These are phyloP conservation scores for Baorangia bicolor DNA, from an alignment of 768 basidiomycete genomes.

Conservation along the genomic window DNA sequence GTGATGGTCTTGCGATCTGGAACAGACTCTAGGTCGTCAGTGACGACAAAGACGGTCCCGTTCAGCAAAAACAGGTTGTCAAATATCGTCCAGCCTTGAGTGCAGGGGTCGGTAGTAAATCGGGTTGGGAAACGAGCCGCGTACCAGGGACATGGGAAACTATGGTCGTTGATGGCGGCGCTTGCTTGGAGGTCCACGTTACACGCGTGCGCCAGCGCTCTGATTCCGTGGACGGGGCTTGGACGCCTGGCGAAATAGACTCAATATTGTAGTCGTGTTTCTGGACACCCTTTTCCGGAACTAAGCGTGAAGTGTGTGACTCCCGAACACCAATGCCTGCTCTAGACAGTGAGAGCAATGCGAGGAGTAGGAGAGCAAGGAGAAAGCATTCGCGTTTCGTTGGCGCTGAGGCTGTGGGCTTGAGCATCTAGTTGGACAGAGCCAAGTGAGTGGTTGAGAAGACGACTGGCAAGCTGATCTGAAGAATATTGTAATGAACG, in stretches of 20 bases:
- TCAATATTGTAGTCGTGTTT: not conserved
- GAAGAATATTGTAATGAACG: not conserved
- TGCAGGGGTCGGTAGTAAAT: not conserved
- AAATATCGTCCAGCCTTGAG: constrained; percentile 85
- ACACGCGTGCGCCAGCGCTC: constrained; percentile 36
- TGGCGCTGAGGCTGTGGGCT: constrained; percentile 37
- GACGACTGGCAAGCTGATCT: not conserved
- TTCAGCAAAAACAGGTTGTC: constrained; percentile 81
- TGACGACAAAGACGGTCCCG: constrained; percentile 80
- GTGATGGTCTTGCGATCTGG: constrained; percentile 70
- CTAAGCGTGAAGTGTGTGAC: not conserved
- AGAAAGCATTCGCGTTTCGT: constrained; percentile 57
- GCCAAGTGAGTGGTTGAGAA: not conserved
- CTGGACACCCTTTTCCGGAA: constrained; percentile 8
- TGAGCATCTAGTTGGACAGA: constrained; percentile 23
- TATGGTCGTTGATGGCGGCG: constrained; percentile 65
- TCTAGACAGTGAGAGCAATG: constrained; percentile 47
- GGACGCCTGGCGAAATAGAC: constrained; percentile 2
- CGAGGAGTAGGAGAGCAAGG: constrained; percentile 46
- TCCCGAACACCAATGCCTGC: constrained; percentile 7
- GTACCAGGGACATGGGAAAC: constrained; percentile 76
- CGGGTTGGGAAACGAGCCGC: not conserved
- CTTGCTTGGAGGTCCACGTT: constrained; percentile 36
- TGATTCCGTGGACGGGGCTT: constrained; percentile 11
- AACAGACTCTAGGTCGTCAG: constrained; percentile 62